phyloP scores from a whole-genome alignment of 1,284 basidiomycete genomes.

The Leucoagaricus sp. region DNA sequence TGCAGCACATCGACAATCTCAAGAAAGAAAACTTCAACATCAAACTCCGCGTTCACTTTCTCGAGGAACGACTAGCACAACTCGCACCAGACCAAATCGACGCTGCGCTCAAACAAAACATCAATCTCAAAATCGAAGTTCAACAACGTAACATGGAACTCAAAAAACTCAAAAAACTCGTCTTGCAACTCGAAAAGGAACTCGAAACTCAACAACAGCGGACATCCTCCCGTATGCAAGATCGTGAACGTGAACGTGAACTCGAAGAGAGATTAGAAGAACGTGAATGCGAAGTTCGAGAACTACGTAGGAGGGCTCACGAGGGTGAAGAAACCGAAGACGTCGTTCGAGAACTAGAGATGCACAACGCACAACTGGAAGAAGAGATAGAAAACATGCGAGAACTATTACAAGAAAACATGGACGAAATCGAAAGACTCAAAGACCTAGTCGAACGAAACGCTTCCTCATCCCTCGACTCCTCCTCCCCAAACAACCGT shows the following conservation, averaged over 20 bases:
- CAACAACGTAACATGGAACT: conserved; percentile 90
- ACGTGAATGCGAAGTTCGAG: conserved; percentile 66
- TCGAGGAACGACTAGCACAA: conserved; percentile 86
- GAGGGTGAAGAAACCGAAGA: conserved; percentile 48
- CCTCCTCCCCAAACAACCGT: conserved; percentile 16
- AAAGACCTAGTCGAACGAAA: conserved; percentile 61
- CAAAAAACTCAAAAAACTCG: conserved; percentile 89
- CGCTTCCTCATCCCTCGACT: conserved; percentile 38
- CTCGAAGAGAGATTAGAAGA: conserved; percentile 71
- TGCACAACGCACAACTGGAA: conserved; percentile 65
- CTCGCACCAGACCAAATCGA: conserved; percentile 92
- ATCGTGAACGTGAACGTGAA: conserved; percentile 48
- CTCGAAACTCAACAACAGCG: conserved; percentile 70
- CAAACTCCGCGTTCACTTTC: conserved; percentile 91
- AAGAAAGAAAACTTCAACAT: conserved; percentile 97
- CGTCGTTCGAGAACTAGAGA: conserved; percentile 53
- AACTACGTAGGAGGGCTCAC: conserved; percentile 48
- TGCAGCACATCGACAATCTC: conserved; percentile 87
- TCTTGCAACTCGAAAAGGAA: conserved; percentile 82
- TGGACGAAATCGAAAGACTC: conserved; percentile 72
- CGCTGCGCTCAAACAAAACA: conserved; percentile 90
- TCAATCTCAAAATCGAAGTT: conserved; percentile 91
- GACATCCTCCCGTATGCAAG: conserved; percentile 22
- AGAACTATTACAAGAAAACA: conserved; percentile 72
- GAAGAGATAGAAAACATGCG: conserved; percentile 68